Evolutionary conservation across 1,284 basidiomycete genomes (phyloP).

Genomic region (Peniophora sp.): DNA sequence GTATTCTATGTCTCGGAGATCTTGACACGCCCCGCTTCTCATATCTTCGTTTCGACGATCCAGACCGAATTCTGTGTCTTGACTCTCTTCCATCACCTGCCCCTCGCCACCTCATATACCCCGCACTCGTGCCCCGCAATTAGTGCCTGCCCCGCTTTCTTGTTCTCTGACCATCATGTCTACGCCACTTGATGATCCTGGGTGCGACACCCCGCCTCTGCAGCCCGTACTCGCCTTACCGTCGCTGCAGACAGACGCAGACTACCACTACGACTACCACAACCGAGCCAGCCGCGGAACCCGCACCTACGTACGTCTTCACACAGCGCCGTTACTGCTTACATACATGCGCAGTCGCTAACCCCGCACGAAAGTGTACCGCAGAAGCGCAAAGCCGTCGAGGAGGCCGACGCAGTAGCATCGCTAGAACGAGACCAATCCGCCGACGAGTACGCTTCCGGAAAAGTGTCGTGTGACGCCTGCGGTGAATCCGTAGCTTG

Average conservation of each 20-base stretch:
- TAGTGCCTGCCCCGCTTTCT: no score
- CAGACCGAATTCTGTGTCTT: no score
- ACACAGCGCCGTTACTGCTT: not conserved
- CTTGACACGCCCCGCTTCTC: no score
- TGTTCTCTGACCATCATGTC: not conserved
- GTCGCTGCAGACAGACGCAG: no score
- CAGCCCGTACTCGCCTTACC: not conserved
- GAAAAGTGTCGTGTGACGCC: conserved; percentile 53
- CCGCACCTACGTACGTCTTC: not conserved
- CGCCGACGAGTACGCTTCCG: conserved; percentile 43
- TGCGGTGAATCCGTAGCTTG: conserved; percentile 56
- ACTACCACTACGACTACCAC: no score
- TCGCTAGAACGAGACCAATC: conserved; percentile 1
- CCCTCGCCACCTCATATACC: no score
- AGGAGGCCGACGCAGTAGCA: not conserved
- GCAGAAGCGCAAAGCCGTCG: conserved; percentile 10
- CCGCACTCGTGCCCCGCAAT: no score
- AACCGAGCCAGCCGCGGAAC: not conserved
- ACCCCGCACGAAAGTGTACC: not conserved
- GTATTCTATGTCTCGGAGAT: no score
- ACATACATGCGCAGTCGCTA: no score
- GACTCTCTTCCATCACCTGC: no score
- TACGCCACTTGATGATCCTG: not conserved
- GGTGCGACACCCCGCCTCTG: not conserved
- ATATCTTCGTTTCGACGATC: no score